These are phyloP conservation scores for Hydnomerulius pinastri DNA, from an alignment of 768 basidiomycete species.

Conservation along the genomic window DNA sequence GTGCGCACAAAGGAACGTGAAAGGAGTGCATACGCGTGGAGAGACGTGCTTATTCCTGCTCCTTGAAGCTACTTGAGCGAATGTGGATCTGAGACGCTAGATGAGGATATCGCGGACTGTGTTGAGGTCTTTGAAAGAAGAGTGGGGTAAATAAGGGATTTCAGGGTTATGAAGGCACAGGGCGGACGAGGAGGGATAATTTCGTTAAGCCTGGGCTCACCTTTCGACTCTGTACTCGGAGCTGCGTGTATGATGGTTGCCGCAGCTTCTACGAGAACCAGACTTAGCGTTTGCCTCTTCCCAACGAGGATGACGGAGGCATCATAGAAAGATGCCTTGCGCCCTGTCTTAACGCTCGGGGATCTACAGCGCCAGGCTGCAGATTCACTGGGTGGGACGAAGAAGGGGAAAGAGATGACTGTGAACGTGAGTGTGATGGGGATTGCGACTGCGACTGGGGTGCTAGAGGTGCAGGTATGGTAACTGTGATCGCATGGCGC, in stretches of 20 bases:
- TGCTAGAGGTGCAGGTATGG: conserved; percentile 1
- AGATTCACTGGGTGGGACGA: not conserved
- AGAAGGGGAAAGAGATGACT: conserved; percentile 4
- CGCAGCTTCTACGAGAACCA: conserved; percentile 62
- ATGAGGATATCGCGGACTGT: conserved; percentile 54
- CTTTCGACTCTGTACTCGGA: conserved; percentile 57
- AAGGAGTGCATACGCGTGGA: conserved; percentile 43
- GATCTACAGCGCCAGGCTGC: not conserved
- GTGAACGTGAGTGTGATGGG: conserved; percentile 1
- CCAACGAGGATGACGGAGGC: conserved; percentile 4
- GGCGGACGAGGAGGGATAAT: not conserved
- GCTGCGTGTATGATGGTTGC: conserved; percentile 68
- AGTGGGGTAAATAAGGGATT: not conserved
- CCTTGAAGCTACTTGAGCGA: conserved; percentile 50
- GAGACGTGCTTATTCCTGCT: conserved; percentile 60
- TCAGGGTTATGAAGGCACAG: not conserved
- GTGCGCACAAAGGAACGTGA: not conserved
- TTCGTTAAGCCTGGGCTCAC: conserved; percentile 33
- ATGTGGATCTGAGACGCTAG: conserved; percentile 57
- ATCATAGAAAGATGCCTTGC: conserved; percentile 23
- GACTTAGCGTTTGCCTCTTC: conserved; percentile 46
- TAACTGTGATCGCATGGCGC: conserved; percentile 1
- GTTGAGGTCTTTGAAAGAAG: conserved; percentile 51
- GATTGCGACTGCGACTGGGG: not conserved
- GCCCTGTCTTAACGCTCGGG: not conserved